Conservation (phyloP, 2,329 filamentous ascomycete genomes). For the Lasiodiplodia sp. region DNA sequence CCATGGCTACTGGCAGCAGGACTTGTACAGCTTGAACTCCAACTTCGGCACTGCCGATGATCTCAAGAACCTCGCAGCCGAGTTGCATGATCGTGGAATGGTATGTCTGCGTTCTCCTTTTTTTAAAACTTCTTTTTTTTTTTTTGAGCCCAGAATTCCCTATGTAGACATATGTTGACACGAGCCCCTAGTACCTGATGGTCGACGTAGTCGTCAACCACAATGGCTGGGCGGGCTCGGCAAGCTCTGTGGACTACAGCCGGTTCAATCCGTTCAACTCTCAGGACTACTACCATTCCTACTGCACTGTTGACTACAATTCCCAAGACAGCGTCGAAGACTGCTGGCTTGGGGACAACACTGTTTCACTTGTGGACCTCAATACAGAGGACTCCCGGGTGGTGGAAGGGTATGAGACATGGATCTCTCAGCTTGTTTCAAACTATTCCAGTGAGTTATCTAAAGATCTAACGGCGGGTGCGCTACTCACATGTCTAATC, state of each 20-base stretch:
- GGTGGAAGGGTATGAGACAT: constrained; percentile 10
- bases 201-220: constrained; percentile 67
- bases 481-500: neutral
- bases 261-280: constrained; percentile 63
- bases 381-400: constrained; percentile 49
- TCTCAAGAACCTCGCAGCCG: constrained; percentile 62
- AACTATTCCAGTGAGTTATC: constrained; percentile 45
- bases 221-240: constrained; percentile 60
- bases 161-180: neutral
- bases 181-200: constrained; percentile 60
- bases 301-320: constrained; percentile 64
- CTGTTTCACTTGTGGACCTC: constrained; percentile 54
- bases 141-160: neutral
- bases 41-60: constrained; percentile 67
- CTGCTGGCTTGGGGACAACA: constrained; percentile 61
- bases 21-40: constrained; percentile 62
- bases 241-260: constrained; percentile 60
- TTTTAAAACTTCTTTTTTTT: neutral
- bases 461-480: too few relatives aligned
- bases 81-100: constrained; percentile 64
- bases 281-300: constrained; percentile 65
- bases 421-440: constrained; percentile 30
- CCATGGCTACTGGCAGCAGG: constrained; percentile 62
- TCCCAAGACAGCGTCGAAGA: constrained; percentile 55
- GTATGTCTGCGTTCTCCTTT: constrained; percentile 38